These are phyloP conservation scores for Aegilops longissima DNA, from an alignment of 176 grass and related monocot genomes.

Conservation along the genomic window DNA sequence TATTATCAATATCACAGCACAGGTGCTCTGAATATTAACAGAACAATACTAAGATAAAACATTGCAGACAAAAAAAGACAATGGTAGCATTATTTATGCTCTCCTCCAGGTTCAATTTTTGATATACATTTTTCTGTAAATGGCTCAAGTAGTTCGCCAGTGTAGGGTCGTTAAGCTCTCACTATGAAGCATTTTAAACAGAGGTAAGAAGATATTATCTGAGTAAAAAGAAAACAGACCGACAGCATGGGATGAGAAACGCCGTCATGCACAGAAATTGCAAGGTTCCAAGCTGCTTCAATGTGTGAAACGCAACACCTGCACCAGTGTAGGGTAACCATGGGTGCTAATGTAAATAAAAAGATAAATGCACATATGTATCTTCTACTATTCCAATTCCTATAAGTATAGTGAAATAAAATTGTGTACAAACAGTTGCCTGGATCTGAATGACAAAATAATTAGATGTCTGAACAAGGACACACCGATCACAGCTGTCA, in stretches of 20 bases:
- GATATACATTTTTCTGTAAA: not conserved
- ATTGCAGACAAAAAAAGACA: not conserved
- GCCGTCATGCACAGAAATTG: not conserved
- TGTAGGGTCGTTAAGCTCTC: not conserved
- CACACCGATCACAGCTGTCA: not conserved
- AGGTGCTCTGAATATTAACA: not conserved
- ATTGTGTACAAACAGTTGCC: not conserved
- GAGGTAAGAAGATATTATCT: not conserved
- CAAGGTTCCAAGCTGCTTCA: not conserved
- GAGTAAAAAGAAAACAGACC: not conserved
- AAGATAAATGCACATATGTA: not conserved
- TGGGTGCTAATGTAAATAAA: conserved; percentile 1
- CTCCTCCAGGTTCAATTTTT: not conserved
- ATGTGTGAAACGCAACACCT: conserved; percentile 31
- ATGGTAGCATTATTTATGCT: not conserved
- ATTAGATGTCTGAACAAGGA: conserved; percentile 11
- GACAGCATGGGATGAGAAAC: too few relatives aligned
- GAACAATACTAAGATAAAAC: not conserved
- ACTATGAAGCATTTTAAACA: not conserved
- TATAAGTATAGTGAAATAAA: not conserved
- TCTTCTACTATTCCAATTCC: not conserved
- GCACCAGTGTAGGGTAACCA: conserved; percentile 8
- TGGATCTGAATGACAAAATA: not conserved
- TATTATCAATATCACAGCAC: not conserved
- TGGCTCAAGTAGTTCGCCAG: not conserved